These are phyloP conservation scores for Leccinellum albellum DNA, from an alignment of 768 basidiomycete genomes.

Conservation along the genomic window DNA sequence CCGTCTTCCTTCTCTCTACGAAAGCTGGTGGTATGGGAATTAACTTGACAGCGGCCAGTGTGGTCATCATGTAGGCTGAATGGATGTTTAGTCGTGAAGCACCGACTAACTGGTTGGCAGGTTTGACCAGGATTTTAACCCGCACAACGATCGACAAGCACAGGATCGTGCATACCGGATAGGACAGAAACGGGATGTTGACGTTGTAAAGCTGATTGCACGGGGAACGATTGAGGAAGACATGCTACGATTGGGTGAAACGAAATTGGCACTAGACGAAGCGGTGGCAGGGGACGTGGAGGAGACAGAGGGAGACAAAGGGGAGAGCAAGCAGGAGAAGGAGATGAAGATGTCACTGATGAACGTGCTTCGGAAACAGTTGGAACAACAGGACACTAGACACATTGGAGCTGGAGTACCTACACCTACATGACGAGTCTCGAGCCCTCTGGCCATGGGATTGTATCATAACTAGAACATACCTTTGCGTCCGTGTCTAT, in stretches of 20 bases:
- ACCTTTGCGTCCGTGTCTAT: slow-evolving; percentile 3
- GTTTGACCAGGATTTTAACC: slow-evolving; percentile 99
- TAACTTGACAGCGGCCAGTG: slow-evolving; percentile 92
- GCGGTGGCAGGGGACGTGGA: slow-evolving; percentile 79
- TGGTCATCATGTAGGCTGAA: slow-evolving; percentile 77
- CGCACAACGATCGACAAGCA: slow-evolving; percentile 95
- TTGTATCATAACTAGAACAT: slow-evolving; percentile 21
- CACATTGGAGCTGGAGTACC: slow-evolving; percentile 4
- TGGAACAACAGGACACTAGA: slow-evolving; percentile 52
- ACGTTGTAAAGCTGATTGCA: slow-evolving; percentile 91
- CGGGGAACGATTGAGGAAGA: slow-evolving; percentile 94
- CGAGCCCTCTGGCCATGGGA: not conserved
- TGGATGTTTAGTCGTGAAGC: not conserved
- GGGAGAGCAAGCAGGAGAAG: slow-evolving; percentile 61
- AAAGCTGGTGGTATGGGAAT: slow-evolving; percentile 97
- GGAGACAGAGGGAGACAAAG: slow-evolving; percentile 57
- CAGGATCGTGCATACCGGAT: slow-evolving; percentile 97
- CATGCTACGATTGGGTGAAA: slow-evolving; percentile 84
- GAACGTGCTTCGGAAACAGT: slow-evolving; percentile 77
- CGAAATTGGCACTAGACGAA: slow-evolving; percentile 88
- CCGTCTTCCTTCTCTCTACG: slow-evolving; percentile 87
- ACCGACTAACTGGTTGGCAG: slow-evolving; percentile 34
- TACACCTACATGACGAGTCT: slow-evolving; percentile 5
- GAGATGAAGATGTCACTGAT: slow-evolving; percentile 86
- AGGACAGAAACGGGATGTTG: slow-evolving; percentile 90